Conservation (phyloP, 192 early-diverging fungal species). For the Phlyctochytrium bullatum region DNA sequence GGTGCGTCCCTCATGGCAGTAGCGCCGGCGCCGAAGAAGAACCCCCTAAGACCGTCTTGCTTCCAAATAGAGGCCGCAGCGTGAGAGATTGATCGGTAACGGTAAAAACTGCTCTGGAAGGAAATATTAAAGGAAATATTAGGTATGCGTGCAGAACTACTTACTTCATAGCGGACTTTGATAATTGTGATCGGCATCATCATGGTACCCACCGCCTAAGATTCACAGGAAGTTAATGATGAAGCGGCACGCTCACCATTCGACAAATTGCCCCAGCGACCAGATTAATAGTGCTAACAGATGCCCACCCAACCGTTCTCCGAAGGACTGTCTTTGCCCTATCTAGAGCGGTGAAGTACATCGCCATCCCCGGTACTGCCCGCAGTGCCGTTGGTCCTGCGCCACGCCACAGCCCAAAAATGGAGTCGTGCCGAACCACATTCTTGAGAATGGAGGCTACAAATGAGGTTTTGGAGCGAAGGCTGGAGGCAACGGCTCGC, state of each 20-base stretch:
- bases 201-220: slow-evolving; percentile 69
- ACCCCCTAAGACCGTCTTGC: slow-evolving; percentile 68
- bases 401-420: slow-evolving; percentile 78
- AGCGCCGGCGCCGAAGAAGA: slow-evolving; percentile 84
- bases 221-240: background rate
- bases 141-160: no score
- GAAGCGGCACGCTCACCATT: no score
- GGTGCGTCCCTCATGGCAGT: slow-evolving; percentile 89
- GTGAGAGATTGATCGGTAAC: slow-evolving; percentile 66
- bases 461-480: background rate
- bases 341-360: slow-evolving; percentile 72
- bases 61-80: slow-evolving; percentile 68
- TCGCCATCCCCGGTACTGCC: slow-evolving; percentile 60
- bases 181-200: slow-evolving; percentile 95
- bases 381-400: slow-evolving; percentile 67
- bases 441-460: slow-evolving; percentile 55
- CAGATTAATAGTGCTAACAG: slow-evolving; percentile 33
- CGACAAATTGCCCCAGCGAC: slow-evolving; percentile 28
- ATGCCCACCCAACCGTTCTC: no score
- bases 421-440: slow-evolving; percentile 56
- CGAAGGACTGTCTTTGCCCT: no score
- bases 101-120: slow-evolving; percentile 75
- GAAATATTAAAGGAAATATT: background rate
- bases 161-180: slow-evolving; percentile 86
- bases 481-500: no score